Conservation (phyloP, 2,329 filamentous ascomycete genomes). For the Colletotrichum liaoningense region DNA sequence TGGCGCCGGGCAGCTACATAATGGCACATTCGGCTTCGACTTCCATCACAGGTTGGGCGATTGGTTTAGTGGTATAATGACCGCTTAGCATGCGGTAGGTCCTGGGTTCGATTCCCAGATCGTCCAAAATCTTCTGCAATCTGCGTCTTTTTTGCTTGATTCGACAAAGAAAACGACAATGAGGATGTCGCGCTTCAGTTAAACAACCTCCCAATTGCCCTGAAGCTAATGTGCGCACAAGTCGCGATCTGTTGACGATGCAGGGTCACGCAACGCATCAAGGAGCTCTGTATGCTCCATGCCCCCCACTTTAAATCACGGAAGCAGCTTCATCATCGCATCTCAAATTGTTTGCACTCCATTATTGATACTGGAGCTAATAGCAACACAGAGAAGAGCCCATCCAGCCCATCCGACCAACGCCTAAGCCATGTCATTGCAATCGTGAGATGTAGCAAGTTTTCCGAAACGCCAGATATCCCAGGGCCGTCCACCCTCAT, state of each 20-base stretch:
- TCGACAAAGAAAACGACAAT: not conserved
- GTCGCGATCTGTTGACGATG: not conserved
- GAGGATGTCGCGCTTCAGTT: not conserved
- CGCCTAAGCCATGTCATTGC: conserved; percentile 4
- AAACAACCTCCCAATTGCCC: not conserved
- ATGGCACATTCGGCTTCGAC: accelerated
- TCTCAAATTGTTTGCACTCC: not conserved
- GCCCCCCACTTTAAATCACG: not conserved
- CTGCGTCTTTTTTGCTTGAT: not conserved
- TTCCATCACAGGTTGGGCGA: not conserved
- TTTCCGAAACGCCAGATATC: conserved; percentile 10
- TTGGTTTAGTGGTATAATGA: conserved; percentile 32
- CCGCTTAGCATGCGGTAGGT: conserved; percentile 25
- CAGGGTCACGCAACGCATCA: not conserved
- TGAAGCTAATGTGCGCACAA: not conserved
- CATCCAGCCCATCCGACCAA: not conserved
- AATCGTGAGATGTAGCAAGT: not conserved
- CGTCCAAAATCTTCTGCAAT: not conserved
- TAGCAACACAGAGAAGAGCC: not conserved
- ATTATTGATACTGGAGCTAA: not conserved
- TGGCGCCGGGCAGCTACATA: too few relatives aligned
- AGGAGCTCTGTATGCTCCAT: too few relatives aligned
- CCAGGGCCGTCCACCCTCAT: not conserved
- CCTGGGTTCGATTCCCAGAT: conserved; percentile 32
- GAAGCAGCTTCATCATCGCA: not conserved